These are phyloP conservation scores for Aaosphaeria arxii DNA, from an alignment of 2,329 filamentous ascomycete genomes.

Conservation along the genomic window DNA sequence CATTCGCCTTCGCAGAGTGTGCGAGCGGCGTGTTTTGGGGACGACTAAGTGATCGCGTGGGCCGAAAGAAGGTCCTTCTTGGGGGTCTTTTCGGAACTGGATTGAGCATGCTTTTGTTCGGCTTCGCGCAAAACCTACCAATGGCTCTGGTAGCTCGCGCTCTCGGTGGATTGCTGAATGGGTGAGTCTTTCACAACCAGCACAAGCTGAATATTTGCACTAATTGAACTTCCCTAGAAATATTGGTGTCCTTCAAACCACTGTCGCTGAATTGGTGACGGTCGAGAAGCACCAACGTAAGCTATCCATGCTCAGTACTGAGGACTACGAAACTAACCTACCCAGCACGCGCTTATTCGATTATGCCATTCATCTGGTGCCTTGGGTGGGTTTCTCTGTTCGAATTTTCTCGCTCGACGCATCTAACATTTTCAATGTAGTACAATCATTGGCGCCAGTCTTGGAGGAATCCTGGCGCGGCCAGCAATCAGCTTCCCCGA, in stretches of 20 bases:
- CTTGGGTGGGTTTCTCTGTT: constrained; percentile 61
- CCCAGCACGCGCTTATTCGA: constrained; percentile 83
- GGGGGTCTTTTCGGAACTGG: constrained; percentile 89
- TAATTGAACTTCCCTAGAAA: constrained; percentile 58
- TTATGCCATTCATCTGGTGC: constrained; percentile 98
- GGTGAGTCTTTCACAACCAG: constrained; percentile 55
- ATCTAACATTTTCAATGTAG: constrained; percentile 43
- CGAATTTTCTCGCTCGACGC: constrained; percentile 6
- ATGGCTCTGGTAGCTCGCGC: constrained; percentile 85
- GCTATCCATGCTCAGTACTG: constrained; percentile 29
- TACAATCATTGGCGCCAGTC: constrained; percentile 87
- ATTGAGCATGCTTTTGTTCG: constrained; percentile 88
- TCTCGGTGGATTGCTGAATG: constrained; percentile 86
- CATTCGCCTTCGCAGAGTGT: constrained; percentile 95
- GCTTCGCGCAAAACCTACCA: constrained; percentile 78
- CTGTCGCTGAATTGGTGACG: constrained; percentile 88
- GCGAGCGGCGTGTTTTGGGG: constrained; percentile 92
- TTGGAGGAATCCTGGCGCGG: constrained; percentile 85
- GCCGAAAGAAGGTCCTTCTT: constrained; percentile 87
- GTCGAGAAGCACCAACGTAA: constrained; percentile 88
- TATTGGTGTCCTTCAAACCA: constrained; percentile 92
- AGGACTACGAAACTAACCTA: constrained; percentile 19
- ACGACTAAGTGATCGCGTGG: constrained; percentile 83
- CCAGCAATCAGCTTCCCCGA: constrained; percentile 79
- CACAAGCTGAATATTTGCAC: constrained; percentile 19